These are phyloP conservation scores for Kodamaea nitidulidarum DNA, from an alignment of 805 yeast genomes.

Conservation along the genomic window DNA sequence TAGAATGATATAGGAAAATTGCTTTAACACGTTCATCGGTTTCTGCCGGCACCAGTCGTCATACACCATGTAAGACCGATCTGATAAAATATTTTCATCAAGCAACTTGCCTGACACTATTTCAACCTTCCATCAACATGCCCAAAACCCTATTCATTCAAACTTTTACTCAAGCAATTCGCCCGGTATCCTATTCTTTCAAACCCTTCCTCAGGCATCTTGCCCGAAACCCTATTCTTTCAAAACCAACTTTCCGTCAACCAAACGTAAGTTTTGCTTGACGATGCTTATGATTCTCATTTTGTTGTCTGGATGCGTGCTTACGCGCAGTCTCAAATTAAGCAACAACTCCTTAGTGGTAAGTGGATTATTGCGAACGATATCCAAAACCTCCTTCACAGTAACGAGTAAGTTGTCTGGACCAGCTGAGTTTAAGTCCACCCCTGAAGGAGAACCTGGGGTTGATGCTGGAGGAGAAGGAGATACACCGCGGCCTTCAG, in stretches of 20 bases:
- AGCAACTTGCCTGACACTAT: no score
- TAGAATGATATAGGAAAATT: no score
- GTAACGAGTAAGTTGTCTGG: constrained; percentile 50
- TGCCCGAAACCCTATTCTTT: no score
- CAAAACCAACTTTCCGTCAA: constrained; percentile 44
- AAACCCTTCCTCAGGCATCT: no score
- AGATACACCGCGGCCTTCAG: constrained; percentile 13
- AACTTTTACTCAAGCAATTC: no score
- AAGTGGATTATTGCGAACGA: constrained; percentile 54
- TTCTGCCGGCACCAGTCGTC: no score
- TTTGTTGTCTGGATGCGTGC: constrained; percentile 60
- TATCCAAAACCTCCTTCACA: constrained; percentile 64
- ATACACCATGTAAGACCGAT: no score
- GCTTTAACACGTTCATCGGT: no score
- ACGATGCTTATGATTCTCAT: constrained; percentile 55
- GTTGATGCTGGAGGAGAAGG: constrained; percentile 13
- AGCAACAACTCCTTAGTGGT: constrained; percentile 62
- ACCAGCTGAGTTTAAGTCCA: constrained; percentile 35
- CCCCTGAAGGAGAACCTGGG: constrained; percentile 8
- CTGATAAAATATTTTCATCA: no score
- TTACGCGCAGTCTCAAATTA: constrained; percentile 58
- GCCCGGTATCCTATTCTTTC: no score
- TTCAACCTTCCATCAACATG: no score
- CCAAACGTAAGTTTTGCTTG: constrained; percentile 52
- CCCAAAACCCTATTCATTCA: no score